A percentile compares a stretch with the other conserved stretches of the same genome.
Evolutionary conservation across 2,329 filamentous ascomycete genomes (phyloP).

Genomic region (Xylariaceae sp.): DNA sequence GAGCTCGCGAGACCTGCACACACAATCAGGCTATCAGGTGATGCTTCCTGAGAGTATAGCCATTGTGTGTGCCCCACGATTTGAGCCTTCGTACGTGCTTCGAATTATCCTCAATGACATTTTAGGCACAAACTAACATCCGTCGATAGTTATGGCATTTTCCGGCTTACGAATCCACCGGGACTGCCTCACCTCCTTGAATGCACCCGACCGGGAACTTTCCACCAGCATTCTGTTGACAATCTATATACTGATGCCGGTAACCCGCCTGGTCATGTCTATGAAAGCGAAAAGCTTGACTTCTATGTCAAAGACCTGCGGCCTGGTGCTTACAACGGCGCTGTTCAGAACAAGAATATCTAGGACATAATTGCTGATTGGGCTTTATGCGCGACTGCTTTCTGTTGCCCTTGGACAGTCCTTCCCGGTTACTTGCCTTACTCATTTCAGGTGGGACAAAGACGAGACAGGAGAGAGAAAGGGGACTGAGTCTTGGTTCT

Average conservation of each 20-base stretch:
- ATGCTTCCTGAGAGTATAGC: slow-evolving; percentile 97
- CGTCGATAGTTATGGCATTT: slow-evolving; percentile 71
- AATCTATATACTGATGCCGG: slow-evolving; percentile 76
- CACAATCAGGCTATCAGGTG: slow-evolving; percentile 88
- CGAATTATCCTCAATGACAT: not conserved
- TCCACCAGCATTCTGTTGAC: slow-evolving; percentile 67
- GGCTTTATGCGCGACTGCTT: slow-evolving; percentile 13
- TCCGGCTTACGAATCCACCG: slow-evolving; percentile 88
- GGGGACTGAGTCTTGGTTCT: too few relatives aligned
- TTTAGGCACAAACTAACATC: slow-evolving; percentile 4
- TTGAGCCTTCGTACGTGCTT: slow-evolving; percentile 64
- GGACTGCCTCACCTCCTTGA: slow-evolving; percentile 79
- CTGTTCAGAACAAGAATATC: slow-evolving; percentile 20
- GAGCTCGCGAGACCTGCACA: slow-evolving; percentile 90
- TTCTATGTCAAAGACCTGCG: slow-evolving; percentile 54
- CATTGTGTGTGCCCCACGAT: slow-evolving; percentile 89
- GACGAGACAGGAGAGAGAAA: too few relatives aligned
- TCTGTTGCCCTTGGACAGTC: slow-evolving; percentile 1
- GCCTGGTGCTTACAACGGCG: slow-evolving; percentile 23
- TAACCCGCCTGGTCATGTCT: slow-evolving; percentile 63
- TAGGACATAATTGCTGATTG: slow-evolving; percentile 24
- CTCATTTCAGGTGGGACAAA: not conserved
- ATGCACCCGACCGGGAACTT: slow-evolving; percentile 74
- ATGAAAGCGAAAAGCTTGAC: slow-evolving; percentile 62
- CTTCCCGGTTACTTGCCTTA: not conserved